These are phyloP conservation scores for Vaccinium macrocarpon DNA, from an alignment of 148 eudicot genomes.

Conservation along the genomic window DNA sequence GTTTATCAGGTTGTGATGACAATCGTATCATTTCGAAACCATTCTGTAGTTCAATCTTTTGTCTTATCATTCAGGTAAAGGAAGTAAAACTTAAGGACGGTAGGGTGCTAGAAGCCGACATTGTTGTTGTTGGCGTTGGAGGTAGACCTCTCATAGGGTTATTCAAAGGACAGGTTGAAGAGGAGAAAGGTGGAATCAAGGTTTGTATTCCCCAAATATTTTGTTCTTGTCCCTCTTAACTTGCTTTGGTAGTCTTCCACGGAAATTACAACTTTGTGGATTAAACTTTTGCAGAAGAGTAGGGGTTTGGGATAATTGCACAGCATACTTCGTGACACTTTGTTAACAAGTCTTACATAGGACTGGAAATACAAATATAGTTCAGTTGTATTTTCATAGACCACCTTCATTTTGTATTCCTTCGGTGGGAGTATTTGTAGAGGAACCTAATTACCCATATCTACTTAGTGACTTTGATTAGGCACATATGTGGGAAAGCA, in stretches of 20 bases:
- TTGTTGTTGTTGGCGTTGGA: conserved; percentile 97
- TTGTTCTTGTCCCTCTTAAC: not conserved
- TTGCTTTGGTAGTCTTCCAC: conserved; percentile 2
- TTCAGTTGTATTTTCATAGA: not conserved
- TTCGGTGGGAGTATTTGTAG: not conserved
- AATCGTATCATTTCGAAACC: not conserved
- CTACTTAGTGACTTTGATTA: not conserved
- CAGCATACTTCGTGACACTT: not conserved
- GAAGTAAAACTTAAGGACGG: conserved; percentile 91
- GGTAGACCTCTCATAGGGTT: conserved; percentile 75
- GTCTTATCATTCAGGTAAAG: conserved; percentile 55
- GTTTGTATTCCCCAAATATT: conserved; percentile 32
- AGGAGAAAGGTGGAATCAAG: conserved; percentile 98
- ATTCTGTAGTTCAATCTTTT: not conserved
- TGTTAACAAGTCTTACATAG: not conserved
- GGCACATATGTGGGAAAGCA: not conserved
- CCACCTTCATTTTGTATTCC: not conserved
- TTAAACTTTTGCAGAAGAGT: not conserved
- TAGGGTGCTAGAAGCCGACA: conserved; percentile 83
- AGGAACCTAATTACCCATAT: not conserved
- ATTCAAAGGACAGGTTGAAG: conserved; percentile 93
- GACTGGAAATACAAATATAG: not conserved
- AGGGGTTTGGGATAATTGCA: not conserved
- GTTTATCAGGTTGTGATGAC: not conserved
- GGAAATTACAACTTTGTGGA: not conserved